Evolutionary conservation across 2,329 filamentous ascomycete species (phyloP), one percentile per base, ranked within the genome.

Genomic region (Verticillium zaregamsianum): DNA sequence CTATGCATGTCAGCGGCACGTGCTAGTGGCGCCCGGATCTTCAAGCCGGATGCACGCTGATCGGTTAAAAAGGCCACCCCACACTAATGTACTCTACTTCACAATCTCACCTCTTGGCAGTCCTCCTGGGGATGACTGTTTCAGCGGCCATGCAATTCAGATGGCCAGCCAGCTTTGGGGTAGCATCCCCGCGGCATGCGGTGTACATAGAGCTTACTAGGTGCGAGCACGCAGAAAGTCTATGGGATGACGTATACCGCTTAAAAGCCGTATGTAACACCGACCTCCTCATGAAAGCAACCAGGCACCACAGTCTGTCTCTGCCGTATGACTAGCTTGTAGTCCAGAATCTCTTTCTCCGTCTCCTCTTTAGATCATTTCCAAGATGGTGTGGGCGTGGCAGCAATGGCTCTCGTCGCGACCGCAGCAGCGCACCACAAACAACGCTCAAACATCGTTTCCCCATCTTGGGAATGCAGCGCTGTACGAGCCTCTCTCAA

Each of bases 361-460:
- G 39, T n/a, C 39, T 8, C 7, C 5, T 45, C 4, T 20, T 9
- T 45, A n/a, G 39, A 45, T 45, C 39, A 23, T 45, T n/a, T 45
- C 15, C 17, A 45, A 45, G 20, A 67, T 67, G 64, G 57, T 59
- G 20, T 60, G 61, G 56, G 37, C 32, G 15, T 67, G 66, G 64
- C 66, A 67, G 40, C 58, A 57, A 2, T 66, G 66, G 65, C 65
- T 67, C 4, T 66, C 66, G 49, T 59, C 66, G 31, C 61, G 66
- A 32, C 64, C 63, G 25, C 33, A 25, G 17, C 40, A 55, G 17
- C 63, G 63, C 33, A 64, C 61, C 52, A 54, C n/a, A 5, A 65
- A 45, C 39, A 45, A 45, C 39, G 17, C 39, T 45, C n/a, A 45
- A n/a, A 15, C 20, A 32, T 52, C 14, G 14, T 55, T 25, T 57